A percentile compares a stretch with the other conserved stretches of the same genome.
These are phyloP conservation scores for Termitomyces sp. DNA, from an alignment of 768 basidiomycete genomes.

Conservation along the genomic window DNA sequence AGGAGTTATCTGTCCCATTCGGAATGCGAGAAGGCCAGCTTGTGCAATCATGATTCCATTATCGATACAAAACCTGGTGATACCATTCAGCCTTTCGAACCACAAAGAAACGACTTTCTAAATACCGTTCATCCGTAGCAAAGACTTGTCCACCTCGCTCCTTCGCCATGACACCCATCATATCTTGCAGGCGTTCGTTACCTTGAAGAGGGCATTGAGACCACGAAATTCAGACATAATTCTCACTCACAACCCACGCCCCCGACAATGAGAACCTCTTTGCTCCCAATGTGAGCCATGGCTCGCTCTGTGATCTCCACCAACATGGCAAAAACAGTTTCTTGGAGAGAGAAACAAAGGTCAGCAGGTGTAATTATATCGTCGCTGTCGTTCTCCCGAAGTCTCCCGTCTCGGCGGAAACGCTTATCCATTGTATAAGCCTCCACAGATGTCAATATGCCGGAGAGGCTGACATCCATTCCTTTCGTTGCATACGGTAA, in stretches of 20 bases:
- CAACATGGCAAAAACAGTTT: constrained; percentile 96
- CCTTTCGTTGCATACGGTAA: constrained; percentile 97
- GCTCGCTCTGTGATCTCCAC: constrained; percentile 99
- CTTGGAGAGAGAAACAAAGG: constrained; percentile 94
- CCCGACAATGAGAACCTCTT: constrained; percentile 94
- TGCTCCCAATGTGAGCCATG: constrained; percentile 97
- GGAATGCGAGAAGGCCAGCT: constrained; percentile 84
- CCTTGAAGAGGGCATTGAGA: constrained; percentile 37
- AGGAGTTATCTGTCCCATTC: constrained; percentile 84
- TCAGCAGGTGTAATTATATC: constrained; percentile 93
- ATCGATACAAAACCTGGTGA: constrained; percentile 89
- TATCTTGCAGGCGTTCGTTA: constrained; percentile 90
- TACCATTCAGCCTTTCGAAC: background rate
- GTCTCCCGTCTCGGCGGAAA: constrained; percentile 47
- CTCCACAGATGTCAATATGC: constrained; percentile 84
- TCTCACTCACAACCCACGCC: constrained; percentile 92
- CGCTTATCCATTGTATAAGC: constrained; percentile 83
- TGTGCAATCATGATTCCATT: constrained; percentile 99
- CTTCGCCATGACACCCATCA: constrained; percentile 97
- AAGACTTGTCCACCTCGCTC: constrained; percentile 89
- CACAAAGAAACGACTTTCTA: background rate
- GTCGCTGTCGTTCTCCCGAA: constrained; percentile 35
- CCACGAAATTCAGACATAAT: background rate
- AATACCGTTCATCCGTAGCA: constrained; percentile 91
- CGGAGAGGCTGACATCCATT: constrained; percentile 97